These are phyloP conservation scores for Hepatocystis sp. DNA, from an alignment of 169 alveolate species.

Conservation along the genomic window DNA sequence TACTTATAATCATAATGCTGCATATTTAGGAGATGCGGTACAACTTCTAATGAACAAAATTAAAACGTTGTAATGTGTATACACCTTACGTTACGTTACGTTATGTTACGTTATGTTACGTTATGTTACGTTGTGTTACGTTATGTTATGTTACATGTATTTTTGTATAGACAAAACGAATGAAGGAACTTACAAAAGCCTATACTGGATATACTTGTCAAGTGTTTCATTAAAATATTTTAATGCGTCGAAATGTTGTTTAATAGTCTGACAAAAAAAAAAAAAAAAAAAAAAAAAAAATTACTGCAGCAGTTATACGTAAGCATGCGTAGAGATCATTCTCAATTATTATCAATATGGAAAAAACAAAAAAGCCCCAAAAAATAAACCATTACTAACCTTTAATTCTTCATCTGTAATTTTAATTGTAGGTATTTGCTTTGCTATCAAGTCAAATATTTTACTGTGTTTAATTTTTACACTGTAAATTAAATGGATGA, in stretches of 20 bases:
- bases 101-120: too few species aligned
- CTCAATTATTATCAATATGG: not conserved
- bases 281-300: slow-evolving; percentile 1
- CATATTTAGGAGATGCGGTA: slow-evolving; percentile 72
- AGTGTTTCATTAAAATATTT: slow-evolving; percentile 63
- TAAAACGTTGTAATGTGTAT: slow-evolving; percentile 72
- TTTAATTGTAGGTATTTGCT: slow-evolving; percentile 64
- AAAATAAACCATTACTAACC: not conserved
- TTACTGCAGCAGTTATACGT: too few species aligned
- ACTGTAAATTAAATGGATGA: slow-evolving; percentile 7
- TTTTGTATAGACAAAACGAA: not conserved
- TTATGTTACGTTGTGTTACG: too few species aligned
- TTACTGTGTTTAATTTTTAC: slow-evolving; percentile 69
- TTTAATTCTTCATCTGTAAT: slow-evolving; percentile 68
- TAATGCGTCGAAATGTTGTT: slow-evolving; percentile 24
- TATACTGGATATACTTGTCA: slow-evolving; percentile 52
- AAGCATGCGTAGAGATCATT: too few species aligned
- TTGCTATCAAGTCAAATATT: slow-evolving; percentile 59
- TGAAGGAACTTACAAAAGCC: slow-evolving; percentile 7
- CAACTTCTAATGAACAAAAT: slow-evolving; percentile 71
- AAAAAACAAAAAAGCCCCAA: not conserved
- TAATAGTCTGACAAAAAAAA: slow-evolving; percentile 11
- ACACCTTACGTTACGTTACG: too few species aligned
- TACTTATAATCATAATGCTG: slow-evolving; percentile 77
- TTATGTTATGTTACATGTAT: too few species aligned